A percentile compares a stretch with the other conserved stretches of the same genome.
These are phyloP conservation scores for Coemansia sp. DNA, from an alignment of 192 early-diverging fungal species.

Conservation along the genomic window DNA sequence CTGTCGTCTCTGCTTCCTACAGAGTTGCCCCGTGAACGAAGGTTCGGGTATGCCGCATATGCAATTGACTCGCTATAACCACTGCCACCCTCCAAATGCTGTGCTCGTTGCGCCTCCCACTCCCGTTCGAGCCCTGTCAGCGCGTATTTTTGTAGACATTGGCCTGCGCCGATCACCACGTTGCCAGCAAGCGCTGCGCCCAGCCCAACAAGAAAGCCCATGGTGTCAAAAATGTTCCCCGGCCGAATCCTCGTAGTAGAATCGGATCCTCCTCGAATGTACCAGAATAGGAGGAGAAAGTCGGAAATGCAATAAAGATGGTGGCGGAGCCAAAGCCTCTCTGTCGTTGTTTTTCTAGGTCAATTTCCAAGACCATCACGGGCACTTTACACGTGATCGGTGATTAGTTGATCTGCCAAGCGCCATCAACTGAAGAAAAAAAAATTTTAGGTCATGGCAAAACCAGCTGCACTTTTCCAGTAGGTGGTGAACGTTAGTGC, in stretches of 20 bases:
- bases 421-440: neutral
- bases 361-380: too few relatives aligned
- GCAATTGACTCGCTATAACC: slow-evolving; percentile 8
- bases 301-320: too few relatives aligned
- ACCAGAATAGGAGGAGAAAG: too few relatives aligned
- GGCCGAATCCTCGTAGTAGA: too few relatives aligned
- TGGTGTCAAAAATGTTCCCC: neutral
- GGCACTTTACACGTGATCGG: too few relatives aligned
- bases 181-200: slow-evolving; percentile 45
- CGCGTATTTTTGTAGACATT: slow-evolving; percentile 53
- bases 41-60: slow-evolving; percentile 10
- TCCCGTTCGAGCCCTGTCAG: slow-evolving; percentile 44
- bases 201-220: slow-evolving; percentile 44
- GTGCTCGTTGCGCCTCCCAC: slow-evolving; percentile 21
- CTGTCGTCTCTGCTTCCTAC: slow-evolving; percentile 2
- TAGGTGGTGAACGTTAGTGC: too few relatives aligned
- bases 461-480: neutral
- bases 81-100: slow-evolving; percentile 17
- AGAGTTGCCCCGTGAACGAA: slow-evolving; percentile 25
- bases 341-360: too few relatives aligned
- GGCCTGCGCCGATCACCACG: slow-evolving; percentile 50
- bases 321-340: too few relatives aligned
- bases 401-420: too few relatives aligned
- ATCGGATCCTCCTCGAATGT: too few relatives aligned
- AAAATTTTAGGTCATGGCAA: slow-evolving; percentile 3